These are phyloP conservation scores for Nicotiana rustica DNA, from an alignment of 305 asterid genomes.

Conservation along the genomic window DNA sequence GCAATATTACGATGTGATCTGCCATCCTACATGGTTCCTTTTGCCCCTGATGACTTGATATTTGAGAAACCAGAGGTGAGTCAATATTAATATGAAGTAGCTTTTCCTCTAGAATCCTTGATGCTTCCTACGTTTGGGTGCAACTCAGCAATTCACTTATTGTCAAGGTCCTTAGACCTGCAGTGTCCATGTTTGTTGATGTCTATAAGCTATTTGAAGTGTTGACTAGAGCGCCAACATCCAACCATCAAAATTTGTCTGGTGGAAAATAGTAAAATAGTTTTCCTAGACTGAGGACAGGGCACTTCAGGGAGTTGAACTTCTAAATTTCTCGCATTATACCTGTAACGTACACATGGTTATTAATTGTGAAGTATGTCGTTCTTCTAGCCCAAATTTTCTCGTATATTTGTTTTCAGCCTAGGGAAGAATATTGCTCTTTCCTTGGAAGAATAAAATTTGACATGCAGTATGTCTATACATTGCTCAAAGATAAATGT, in stretches of 20 bases:
- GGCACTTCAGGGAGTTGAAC: background rate
- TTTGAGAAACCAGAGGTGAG: slow-evolving; percentile 89
- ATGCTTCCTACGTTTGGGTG: slow-evolving; percentile 4
- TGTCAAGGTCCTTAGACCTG: background rate
- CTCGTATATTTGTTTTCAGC: background rate
- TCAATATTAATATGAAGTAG: slow-evolving; percentile 33
- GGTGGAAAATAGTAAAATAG: background rate
- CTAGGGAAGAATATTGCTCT: background rate
- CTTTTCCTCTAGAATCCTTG: background rate
- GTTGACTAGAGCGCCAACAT: slow-evolving; percentile 21
- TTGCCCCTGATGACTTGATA: slow-evolving; percentile 63
- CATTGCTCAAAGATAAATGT: slow-evolving; percentile 11
- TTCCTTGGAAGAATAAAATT: background rate
- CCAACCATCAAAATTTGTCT: slow-evolving; percentile 1
- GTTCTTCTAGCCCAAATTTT: slow-evolving; percentile 23
- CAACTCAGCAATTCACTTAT: slow-evolving; percentile 1
- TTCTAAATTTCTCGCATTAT: background rate
- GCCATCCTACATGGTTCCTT: slow-evolving; percentile 95
- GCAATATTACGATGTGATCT: slow-evolving; percentile 93
- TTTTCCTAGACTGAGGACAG: background rate
- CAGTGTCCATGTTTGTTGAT: background rate
- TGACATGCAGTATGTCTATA: slow-evolving; percentile 12
- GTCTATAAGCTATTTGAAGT: slow-evolving; percentile 19
- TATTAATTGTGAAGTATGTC: slow-evolving; percentile 7
- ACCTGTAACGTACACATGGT: background rate